Percentiles rank a stretch among this genome's conserved stretches.
Conservation (phyloP, 371 early-diverging fungal species). For the Dichotomocladium elegans region DNA sequence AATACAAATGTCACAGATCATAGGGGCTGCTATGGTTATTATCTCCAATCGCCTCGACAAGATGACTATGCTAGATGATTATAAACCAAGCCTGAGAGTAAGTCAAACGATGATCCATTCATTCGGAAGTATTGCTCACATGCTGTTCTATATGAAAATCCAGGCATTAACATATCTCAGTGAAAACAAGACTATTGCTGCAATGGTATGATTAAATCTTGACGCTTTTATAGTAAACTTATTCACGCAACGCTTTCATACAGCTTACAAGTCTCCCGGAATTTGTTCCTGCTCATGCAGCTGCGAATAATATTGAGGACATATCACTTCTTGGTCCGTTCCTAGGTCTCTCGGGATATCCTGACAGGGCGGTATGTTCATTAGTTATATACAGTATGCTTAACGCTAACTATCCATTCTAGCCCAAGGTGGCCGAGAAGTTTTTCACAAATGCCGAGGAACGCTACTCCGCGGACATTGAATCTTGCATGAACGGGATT, state of each 20-base stretch:
- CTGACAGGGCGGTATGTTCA: conserved; percentile 44
- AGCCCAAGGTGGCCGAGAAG: conserved; percentile 60
- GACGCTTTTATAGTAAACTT: conserved; percentile 8
- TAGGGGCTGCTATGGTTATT: conserved; percentile 47
- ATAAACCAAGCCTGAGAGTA: conserved; percentile 50
- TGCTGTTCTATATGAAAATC: too few species aligned
- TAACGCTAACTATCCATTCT: conserved; percentile 15
- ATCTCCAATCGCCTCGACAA: conserved; percentile 38
- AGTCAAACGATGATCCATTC: too few species aligned
- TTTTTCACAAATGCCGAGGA: conserved; percentile 61
- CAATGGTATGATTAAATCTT: conserved; percentile 35
- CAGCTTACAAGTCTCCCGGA: conserved; percentile 50
- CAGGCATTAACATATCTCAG: conserved; percentile 45
- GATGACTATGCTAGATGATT: conserved; percentile 55
- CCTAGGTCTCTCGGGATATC: conserved; percentile 59
- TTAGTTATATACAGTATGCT: not conserved
- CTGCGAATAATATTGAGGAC: conserved; percentile 61
- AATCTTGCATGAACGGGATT: conserved; percentile 61
- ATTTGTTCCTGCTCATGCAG: conserved; percentile 57
- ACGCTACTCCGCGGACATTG: conserved; percentile 49
- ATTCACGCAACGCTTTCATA: conserved; percentile 2
- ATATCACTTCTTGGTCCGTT: conserved; percentile 75
- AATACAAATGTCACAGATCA: conserved; percentile 29
- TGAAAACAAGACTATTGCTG: conserved; percentile 53
- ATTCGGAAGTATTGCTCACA: too few species aligned